Percentiles rank a stretch among this genome's conserved stretches.
phyloP scores from a whole-genome alignment of 495 filamentous ascomycete genomes.

The Aspergillus nidulans region DNA sequence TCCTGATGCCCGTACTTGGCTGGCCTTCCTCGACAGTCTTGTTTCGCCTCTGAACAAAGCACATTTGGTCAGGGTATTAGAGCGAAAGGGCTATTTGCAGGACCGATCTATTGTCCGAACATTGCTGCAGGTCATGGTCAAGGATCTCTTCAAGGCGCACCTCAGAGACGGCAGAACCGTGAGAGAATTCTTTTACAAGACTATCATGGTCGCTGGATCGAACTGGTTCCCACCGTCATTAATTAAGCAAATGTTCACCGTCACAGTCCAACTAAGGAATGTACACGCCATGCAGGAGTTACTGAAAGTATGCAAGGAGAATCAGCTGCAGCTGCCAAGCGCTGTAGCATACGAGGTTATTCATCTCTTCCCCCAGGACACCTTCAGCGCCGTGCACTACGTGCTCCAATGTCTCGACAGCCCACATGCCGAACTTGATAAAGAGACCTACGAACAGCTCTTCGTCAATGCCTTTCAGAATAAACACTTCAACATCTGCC shows the following conservation, averaged over 20 bases:
- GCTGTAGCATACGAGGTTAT: constrained; percentile 20
- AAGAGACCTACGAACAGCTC: constrained; percentile 24
- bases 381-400: constrained; percentile 21
- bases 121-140: constrained; percentile 28
- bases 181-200: constrained; percentile 31
- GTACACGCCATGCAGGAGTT: constrained; percentile 22
- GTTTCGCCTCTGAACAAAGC: constrained; percentile 28
- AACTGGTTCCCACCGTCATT: constrained; percentile 33
- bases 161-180: constrained; percentile 30
- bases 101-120: constrained; percentile 18
- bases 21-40: constrained; percentile 33
- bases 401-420: constrained; percentile 16
- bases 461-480: constrained; percentile 39
- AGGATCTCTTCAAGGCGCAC: constrained; percentile 31
- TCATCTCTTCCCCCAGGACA: constrained; percentile 18
- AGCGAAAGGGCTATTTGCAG: constrained; percentile 28
- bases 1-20: constrained; percentile 44
- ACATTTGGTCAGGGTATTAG: constrained; percentile 31
- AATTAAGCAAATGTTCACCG: constrained; percentile 35
- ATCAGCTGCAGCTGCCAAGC: constrained; percentile 17
- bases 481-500: constrained; percentile 38
- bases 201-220: constrained; percentile 24
- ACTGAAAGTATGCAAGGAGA: constrained; percentile 26
- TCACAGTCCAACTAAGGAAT: constrained; percentile 20
- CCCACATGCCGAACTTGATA: constrained; percentile 10